These are phyloP conservation scores for Vanrija humicola DNA, from an alignment of 1,284 basidiomycete genomes.

Conservation along the genomic window DNA sequence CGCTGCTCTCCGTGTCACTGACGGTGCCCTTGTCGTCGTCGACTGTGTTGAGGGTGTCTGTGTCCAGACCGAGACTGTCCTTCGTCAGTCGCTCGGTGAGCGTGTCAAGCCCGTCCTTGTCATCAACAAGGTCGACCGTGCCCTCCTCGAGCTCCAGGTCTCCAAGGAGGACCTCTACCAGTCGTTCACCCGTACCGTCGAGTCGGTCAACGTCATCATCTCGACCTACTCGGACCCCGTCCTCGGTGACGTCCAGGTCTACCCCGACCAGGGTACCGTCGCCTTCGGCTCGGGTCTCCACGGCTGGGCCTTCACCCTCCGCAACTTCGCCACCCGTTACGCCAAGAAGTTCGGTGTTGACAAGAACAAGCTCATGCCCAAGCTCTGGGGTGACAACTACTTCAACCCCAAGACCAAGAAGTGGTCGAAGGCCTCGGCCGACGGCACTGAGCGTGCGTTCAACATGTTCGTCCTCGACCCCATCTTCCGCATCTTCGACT, in stretches of 20 bases:
- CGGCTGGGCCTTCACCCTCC: slow-evolving; percentile 99
- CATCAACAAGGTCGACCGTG: slow-evolving; percentile 99
- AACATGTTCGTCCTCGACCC: slow-evolving; percentile 98
- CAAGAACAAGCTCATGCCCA: slow-evolving; percentile 96
- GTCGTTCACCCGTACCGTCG: slow-evolving; percentile 95
- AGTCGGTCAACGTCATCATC: slow-evolving; percentile 98
- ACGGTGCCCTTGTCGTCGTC: slow-evolving; percentile 97
- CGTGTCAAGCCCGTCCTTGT: slow-evolving; percentile 99
- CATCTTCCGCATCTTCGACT: slow-evolving; percentile 98
- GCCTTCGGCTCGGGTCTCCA: slow-evolving; percentile 99
- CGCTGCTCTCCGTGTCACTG: slow-evolving; percentile 98
- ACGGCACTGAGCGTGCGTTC: slow-evolving; percentile 90
- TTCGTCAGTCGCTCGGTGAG: slow-evolving; percentile 95
- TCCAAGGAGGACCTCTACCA: slow-evolving; percentile 97
- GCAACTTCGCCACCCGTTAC: slow-evolving; percentile 93
- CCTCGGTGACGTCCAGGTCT: slow-evolving; percentile 98
- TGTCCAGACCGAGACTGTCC: slow-evolving; percentile 98
- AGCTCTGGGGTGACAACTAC: slow-evolving; percentile 99
- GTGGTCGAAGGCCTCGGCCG: slow-evolving; percentile 83
- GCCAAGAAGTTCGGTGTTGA: slow-evolving; percentile 99
- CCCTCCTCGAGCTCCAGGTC: slow-evolving; percentile 97
- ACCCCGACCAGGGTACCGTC: slow-evolving; percentile 97
- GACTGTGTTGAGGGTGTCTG: slow-evolving; percentile 99
- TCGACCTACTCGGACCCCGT: slow-evolving; percentile 93
- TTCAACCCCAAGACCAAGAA: slow-evolving; percentile 98